These are phyloP conservation scores for Exidia glandulosa DNA, from an alignment of 768 basidiomycete genomes.

Conservation along the genomic window DNA sequence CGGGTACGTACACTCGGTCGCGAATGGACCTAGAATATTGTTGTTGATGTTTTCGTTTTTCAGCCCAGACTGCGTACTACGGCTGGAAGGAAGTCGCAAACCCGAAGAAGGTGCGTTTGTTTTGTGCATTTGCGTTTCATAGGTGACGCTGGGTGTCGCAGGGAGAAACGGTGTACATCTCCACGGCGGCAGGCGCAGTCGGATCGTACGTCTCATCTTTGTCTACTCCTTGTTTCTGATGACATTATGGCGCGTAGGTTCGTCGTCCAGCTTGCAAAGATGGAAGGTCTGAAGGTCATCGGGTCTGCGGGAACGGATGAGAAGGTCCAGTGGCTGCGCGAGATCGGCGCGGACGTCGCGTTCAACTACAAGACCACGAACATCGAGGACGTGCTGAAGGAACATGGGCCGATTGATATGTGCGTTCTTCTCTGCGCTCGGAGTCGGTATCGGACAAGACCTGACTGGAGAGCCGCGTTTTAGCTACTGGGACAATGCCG, in stretches of 20 bases:
- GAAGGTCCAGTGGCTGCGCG: conserved; percentile 27
- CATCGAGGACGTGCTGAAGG: conserved; percentile 19
- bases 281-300: conserved; percentile 29
- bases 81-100: conserved; percentile 9
- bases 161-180: background rate
- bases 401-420: conserved; percentile 26
- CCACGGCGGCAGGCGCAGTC: background rate
- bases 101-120: conserved; percentile 9
- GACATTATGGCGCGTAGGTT: background rate
- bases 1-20: conserved; percentile 12
- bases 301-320: conserved; percentile 29
- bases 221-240: background rate
- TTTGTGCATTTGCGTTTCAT: background rate
- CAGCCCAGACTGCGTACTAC: conserved; percentile 9
- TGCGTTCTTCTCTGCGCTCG: background rate
- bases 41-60: too few species aligned
- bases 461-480: background rate
- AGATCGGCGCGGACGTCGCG: conserved; percentile 25
- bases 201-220: background rate
- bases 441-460: background rate
- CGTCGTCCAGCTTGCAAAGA: conserved; percentile 29
- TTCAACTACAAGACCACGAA: conserved; percentile 25
- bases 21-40: too few species aligned
- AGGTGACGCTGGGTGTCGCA: background rate
- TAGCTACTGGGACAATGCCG: conserved; percentile 50